These are phyloP conservation scores for Echinochloa phyllopogon DNA, from an alignment of 176 grass and related monocot genomes.

Conservation along the genomic window DNA sequence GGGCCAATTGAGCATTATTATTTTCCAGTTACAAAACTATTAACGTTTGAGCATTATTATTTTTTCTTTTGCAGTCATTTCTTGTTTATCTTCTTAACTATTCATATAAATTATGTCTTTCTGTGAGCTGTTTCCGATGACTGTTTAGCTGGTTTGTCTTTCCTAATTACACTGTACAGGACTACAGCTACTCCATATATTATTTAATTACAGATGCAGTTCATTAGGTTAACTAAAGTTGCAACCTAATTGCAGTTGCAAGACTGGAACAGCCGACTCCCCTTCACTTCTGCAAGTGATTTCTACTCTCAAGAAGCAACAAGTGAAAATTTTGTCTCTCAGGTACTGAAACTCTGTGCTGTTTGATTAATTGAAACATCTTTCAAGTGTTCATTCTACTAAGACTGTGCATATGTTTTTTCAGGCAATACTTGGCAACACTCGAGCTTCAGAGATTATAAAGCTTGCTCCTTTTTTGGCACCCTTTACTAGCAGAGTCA, in stretches of 20 bases:
- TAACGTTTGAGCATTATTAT: neutral
- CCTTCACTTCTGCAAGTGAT: slow-evolving; percentile 79
- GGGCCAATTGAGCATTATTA: neutral
- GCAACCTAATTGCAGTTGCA: slow-evolving; percentile 69
- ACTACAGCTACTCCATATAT: neutral
- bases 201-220: slow-evolving; percentile 10
- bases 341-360: slow-evolving; percentile 55
- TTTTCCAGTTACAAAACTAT: slow-evolving; percentile 11
- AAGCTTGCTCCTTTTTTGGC: slow-evolving; percentile 94
- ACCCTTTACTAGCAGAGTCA: slow-evolving; percentile 93
- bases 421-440: slow-evolving; percentile 88
- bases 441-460: slow-evolving; percentile 89
- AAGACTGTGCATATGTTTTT: slow-evolving; percentile 30
- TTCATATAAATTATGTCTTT: neutral
- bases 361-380: slow-evolving; percentile 37
- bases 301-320: slow-evolving; percentile 97
- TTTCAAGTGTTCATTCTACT: slow-evolving; percentile 38
- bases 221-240: slow-evolving; percentile 40
- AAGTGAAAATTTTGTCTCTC: slow-evolving; percentile 97
- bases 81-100: slow-evolving; percentile 21
- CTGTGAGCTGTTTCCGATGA: neutral
- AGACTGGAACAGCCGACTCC: slow-evolving; percentile 93
- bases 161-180: neutral
- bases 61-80: neutral
- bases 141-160: neutral